Evolutionary conservation across 768 basidiomycete genomes (phyloP).

Genomic region (Trametes maxima): DNA sequence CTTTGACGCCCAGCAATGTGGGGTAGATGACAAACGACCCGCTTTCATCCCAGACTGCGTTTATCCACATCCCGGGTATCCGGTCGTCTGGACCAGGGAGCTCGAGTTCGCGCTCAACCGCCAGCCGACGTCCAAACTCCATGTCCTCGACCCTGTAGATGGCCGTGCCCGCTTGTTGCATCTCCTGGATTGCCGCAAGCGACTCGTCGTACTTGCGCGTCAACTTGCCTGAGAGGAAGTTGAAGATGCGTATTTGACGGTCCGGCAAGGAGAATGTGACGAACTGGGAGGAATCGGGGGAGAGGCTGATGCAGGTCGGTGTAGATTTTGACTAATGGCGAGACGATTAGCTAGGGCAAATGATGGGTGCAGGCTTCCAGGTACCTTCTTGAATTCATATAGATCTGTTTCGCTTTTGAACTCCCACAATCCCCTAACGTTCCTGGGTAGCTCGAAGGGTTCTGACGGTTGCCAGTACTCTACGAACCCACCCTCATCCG

Average conservation of each 20-base stretch:
- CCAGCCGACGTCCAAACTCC: conserved; percentile 98
- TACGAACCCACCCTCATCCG: conserved; percentile 92
- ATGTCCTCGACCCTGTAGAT: conserved; percentile 94
- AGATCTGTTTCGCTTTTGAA: conserved; percentile 91
- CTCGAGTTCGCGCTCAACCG: conserved; percentile 90
- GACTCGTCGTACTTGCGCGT: conserved; percentile 95
- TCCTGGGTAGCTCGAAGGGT: conserved; percentile 83
- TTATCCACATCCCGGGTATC: conserved; percentile 78
- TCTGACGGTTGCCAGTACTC: conserved; percentile 96
- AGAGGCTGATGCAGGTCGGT: conserved; percentile 90
- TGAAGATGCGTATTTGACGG: conserved; percentile 92
- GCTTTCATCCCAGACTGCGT: conserved; percentile 97
- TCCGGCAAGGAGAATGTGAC: conserved; percentile 93
- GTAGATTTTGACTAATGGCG: conserved; percentile 76
- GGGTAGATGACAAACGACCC: conserved; percentile 95
- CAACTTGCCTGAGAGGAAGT: conserved; percentile 86
- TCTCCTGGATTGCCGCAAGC: conserved; percentile 89
- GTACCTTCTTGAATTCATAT: conserved; percentile 98
- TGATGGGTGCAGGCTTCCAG: not conserved
- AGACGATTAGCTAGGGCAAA: conserved; percentile 1
- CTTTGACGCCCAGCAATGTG: conserved; percentile 92
- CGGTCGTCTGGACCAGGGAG: conserved; percentile 73
- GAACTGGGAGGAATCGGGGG: conserved; percentile 87
- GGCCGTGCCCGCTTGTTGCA: conserved; percentile 98
- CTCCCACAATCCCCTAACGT: conserved; percentile 80